Percentiles rank a stretch among this genome's conserved stretches.
These are phyloP conservation scores for Calocybe indica DNA, from an alignment of 768 basidiomycete genomes.

Conservation along the genomic window DNA sequence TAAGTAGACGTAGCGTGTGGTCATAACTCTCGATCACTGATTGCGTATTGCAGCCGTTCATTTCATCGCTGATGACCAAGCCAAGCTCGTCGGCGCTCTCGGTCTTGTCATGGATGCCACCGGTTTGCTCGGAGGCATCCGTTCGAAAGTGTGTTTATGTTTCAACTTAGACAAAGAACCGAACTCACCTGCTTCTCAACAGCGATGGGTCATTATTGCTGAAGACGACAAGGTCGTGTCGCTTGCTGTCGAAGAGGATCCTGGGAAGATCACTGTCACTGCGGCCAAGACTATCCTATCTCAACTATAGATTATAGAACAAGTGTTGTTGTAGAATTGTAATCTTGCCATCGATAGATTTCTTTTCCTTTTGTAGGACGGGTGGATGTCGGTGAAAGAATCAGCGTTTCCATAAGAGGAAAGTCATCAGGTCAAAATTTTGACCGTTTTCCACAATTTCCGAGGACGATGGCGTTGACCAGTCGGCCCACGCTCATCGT, in stretches of 20 bases:
- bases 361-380: no score
- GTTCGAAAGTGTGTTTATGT: conserved; percentile 51
- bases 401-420: no score
- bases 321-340: no score
- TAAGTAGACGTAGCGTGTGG: no score
- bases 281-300: conserved; percentile 41
- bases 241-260: conserved; percentile 45
- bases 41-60: conserved; percentile 33
- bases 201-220: conserved; percentile 55
- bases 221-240: conserved; percentile 52
- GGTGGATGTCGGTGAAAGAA: no score
- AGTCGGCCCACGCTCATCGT: no score
- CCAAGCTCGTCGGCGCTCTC: conserved; percentile 42
- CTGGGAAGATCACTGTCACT: conserved; percentile 45
- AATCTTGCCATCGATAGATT: no score
- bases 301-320: conserved; percentile 5
- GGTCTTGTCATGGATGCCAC: conserved; percentile 63
- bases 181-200: background rate
- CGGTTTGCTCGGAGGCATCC: conserved; percentile 55
- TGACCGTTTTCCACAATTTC: no score
- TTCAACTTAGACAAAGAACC: background rate
- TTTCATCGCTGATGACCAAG: conserved; percentile 69
- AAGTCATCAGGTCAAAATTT: no score
- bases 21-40: background rate
- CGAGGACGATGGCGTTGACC: no score